phyloP scores from a whole-genome alignment of 768 basidiomycete genomes.

The Paxillus rubicundulus region DNA sequence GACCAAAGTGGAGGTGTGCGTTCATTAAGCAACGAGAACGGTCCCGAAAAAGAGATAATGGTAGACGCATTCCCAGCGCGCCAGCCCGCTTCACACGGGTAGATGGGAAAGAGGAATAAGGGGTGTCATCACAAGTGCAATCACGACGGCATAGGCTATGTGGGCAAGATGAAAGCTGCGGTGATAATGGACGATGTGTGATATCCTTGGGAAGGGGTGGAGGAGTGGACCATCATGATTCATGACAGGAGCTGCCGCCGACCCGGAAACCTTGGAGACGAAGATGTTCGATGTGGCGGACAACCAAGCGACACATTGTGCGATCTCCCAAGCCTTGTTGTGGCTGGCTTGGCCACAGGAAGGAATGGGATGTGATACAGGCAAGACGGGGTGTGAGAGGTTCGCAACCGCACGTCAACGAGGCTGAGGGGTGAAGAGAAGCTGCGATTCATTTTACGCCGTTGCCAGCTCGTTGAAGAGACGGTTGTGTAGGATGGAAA shows the following conservation, averaged over 20 bases:
- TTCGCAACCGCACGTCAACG: too few relatives aligned
- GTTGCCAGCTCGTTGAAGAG: too few relatives aligned
- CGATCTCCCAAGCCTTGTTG: constrained; percentile 13
- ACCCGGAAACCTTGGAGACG: constrained; percentile 9
- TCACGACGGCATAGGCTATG: background rate
- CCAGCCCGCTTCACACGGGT: constrained; percentile 25
- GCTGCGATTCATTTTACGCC: too few relatives aligned
- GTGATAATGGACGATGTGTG: background rate
- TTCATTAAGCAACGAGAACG: constrained; percentile 5
- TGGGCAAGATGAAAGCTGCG: background rate
- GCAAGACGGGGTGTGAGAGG: constrained; percentile 19
- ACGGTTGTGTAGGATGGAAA: constrained; percentile 1
- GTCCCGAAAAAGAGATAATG: background rate
- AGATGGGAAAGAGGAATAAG: background rate
- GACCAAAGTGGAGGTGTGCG: constrained; percentile 10
- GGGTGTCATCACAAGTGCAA: background rate
- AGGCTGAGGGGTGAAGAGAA: too few relatives aligned
- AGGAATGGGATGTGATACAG: constrained; percentile 1
- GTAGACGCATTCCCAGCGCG: constrained; percentile 15
- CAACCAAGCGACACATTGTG: constrained; percentile 11
- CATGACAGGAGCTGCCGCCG: constrained; percentile 16
- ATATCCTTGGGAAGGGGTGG: background rate
- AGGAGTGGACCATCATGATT: background rate
- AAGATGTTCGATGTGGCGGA: constrained; percentile 11
- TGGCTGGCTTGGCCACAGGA: constrained; percentile 20